Evolutionary conservation across 2,329 filamentous ascomycete genomes (phyloP), one percentile per base, ranked within the genome.

Genomic region (Emydomyces testavorans): DNA sequence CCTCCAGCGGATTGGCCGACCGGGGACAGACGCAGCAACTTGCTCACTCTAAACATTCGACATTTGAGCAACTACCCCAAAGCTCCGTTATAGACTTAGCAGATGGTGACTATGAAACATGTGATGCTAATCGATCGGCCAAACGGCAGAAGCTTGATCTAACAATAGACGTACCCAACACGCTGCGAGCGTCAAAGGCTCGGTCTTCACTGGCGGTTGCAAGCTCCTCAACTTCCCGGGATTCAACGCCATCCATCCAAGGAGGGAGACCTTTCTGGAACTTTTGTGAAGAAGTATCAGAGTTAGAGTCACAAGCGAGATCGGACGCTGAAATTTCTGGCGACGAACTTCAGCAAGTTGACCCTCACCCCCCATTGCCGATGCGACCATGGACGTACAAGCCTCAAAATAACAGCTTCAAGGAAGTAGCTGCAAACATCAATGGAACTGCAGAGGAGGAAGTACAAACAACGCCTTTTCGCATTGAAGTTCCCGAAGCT

Each of bases 401-500:
- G 24, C 52, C 54, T 10, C 45, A 51, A 3, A 55, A 61, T 16
- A 49, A 37, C 42, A 52, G 34, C 50, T 44, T 37, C 48, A 42
- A 24, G 46, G 46, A 32, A 20, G 40, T 49, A 18, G 35, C 53
- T 6, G 55, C 49, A 20, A 54, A 54, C 26, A 53, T 55, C 21
- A 60, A 62, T 40, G 45, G 53, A 26, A 55, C 55, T 6, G 56
- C 58, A 4, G 54, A 57, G 16, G 61, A 59, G 40, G 58, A 61
- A 37, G 67, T 70, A 4, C 58, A 64, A 44, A 68, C 65, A 7
- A 62, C 57, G 3, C 66, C 67, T 3, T 70, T 68, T 58, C 60
- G 54, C 28, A 61, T 67, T 35, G 59, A 64, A 46, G 53, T 57
- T 7, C 66, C 67, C 18, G 51, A 58, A 1, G 54, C 56, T 29